phyloP scores from a whole-genome alignment of 805 yeast genomes.

The Tetrapisispora phaffii region DNA sequence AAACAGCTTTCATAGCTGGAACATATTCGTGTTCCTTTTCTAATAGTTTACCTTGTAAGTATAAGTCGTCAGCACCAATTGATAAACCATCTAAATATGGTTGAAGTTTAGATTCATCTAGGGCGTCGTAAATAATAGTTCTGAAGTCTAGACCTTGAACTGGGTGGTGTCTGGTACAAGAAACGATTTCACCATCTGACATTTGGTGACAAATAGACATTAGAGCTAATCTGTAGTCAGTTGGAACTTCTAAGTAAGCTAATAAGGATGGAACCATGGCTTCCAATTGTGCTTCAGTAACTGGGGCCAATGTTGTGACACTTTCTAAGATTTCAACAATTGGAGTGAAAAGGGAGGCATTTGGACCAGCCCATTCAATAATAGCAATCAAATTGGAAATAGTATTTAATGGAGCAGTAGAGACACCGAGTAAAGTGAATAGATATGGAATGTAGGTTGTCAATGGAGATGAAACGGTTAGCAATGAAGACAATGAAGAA shows the following conservation, averaged over 20 bases:
- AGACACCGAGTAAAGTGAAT: constrained; percentile 14
- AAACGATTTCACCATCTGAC: constrained; percentile 12
- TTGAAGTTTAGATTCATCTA: constrained; percentile 22
- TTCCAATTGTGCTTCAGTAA: constrained; percentile 16
- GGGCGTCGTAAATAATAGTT: constrained; percentile 22
- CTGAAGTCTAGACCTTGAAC: constrained; percentile 29
- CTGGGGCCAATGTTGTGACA: constrained; percentile 9
- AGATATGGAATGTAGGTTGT: constrained; percentile 17
- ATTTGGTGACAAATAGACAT: constrained; percentile 25
- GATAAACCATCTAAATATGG: constrained; percentile 26
- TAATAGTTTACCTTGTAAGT: constrained; percentile 24
- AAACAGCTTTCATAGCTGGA: constrained; percentile 25
- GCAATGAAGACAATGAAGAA: constrained; percentile 7
- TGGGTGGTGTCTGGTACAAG: constrained; percentile 23
- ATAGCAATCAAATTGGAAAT: constrained; percentile 19
- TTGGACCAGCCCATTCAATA: constrained; percentile 16
- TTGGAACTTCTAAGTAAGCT: constrained; percentile 20
- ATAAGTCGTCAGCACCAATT: constrained; percentile 19
- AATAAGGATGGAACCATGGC: constrained; percentile 20
- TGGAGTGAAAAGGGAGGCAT: constrained; percentile 14
- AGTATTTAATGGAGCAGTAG: constrained; percentile 19
- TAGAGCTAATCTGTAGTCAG: constrained; percentile 23
- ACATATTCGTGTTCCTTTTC: constrained; percentile 24
- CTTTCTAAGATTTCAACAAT: constrained; percentile 14
- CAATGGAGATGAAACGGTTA: constrained; percentile 9